phyloP scores from a whole-genome alignment of 2,329 filamentous ascomycete genomes.

The Pseudogymnoascus sp. region DNA sequence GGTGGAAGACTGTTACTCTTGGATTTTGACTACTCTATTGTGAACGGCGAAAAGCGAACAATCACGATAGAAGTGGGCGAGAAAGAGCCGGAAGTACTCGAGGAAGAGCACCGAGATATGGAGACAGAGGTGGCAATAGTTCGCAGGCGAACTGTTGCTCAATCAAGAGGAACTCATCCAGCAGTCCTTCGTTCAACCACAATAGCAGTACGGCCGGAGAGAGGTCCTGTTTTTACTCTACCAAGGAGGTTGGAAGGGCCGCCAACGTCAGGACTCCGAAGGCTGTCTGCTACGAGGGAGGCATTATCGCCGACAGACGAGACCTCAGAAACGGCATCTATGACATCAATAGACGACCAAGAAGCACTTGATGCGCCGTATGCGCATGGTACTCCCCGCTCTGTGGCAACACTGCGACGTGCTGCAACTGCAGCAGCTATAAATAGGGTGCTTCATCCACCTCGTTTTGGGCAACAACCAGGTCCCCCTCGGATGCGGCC shows the following conservation, averaged over 20 bases:
- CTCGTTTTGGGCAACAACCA: slow-evolving; percentile 40
- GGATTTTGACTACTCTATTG: slow-evolving; percentile 61
- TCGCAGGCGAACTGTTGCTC: slow-evolving; percentile 63
- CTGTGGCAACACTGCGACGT: slow-evolving; percentile 61
- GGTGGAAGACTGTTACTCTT: slow-evolving; percentile 66
- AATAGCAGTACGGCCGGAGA: slow-evolving; percentile 23
- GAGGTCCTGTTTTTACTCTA: background rate
- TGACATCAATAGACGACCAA: slow-evolving; percentile 27
- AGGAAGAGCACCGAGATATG: slow-evolving; percentile 67
- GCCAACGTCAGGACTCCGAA: background rate
- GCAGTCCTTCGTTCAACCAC: slow-evolving; percentile 45
- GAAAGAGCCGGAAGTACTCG: slow-evolving; percentile 59
- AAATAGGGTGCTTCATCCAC: slow-evolving; percentile 59
- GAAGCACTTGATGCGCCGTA: slow-evolving; percentile 64
- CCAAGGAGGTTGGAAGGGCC: background rate
- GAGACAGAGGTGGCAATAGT: slow-evolving; percentile 75
- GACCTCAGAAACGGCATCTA: slow-evolving; percentile 21
- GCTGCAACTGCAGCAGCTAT: slow-evolving; percentile 71
- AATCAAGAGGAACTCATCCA: slow-evolving; percentile 43
- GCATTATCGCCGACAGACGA: slow-evolving; percentile 9
- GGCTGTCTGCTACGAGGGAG: slow-evolving; percentile 14
- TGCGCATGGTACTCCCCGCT: slow-evolving; percentile 64
- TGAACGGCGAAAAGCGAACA: slow-evolving; percentile 49
- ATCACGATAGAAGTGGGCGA: slow-evolving; percentile 69
- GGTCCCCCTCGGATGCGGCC: slow-evolving; percentile 56